Base-by-base conservation (phyloP, 2,329 filamentous ascomycete genomes). In the Immersiporthe knoxdaviesiana region DNA sequence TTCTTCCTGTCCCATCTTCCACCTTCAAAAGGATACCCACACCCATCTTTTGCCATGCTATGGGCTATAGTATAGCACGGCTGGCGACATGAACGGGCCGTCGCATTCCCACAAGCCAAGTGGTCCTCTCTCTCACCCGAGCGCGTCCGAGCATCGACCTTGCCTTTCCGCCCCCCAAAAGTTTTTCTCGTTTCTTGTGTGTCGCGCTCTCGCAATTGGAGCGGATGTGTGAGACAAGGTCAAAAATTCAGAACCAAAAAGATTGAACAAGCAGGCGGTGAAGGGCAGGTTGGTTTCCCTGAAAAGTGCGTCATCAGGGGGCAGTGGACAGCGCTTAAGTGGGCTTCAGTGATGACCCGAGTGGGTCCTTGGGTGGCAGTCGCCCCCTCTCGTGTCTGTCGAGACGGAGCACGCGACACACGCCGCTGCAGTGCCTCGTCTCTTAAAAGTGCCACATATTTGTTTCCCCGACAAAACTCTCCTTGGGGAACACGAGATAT, bases 321-420 rank as follows among this genome's bases (percentile, higher is more conserved):
- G 56, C 10, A 66, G 39, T 50, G 61, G 24, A 60, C 54, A 47
- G 35, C 54, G 39, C 54, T 54, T 54, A 61, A 66, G 65, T 61
- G 65, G 63, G 68, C 62, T 70, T 14, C 21, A 59, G 37, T 32
- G 54, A 58, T 12, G 41, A 32, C 24, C 41, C 24, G 54, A 41
- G 62, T 56, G 41, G 63, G 62, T 56, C 64, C 64, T 32, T 68
- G 69, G 69, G 61, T 68, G 69, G 60, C 69, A 71, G 69, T 71
- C 69, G 59, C 67, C 69, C 69, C 66, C n/a, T n/a, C n/a, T n/a
- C 14, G 24, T 39, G 44, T 47, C 44, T 52, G 32, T 44, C 39
- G 24, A 44, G 18, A 56, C 32, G 44, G 27, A 32, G 52, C 65
- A 64, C 44, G 47, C 30, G 35, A 44, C 63, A 63, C 35, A 47